phyloP scores from a whole-genome alignment of 2,329 filamentous ascomycete genomes.

The Colletotrichum abscissum region DNA sequence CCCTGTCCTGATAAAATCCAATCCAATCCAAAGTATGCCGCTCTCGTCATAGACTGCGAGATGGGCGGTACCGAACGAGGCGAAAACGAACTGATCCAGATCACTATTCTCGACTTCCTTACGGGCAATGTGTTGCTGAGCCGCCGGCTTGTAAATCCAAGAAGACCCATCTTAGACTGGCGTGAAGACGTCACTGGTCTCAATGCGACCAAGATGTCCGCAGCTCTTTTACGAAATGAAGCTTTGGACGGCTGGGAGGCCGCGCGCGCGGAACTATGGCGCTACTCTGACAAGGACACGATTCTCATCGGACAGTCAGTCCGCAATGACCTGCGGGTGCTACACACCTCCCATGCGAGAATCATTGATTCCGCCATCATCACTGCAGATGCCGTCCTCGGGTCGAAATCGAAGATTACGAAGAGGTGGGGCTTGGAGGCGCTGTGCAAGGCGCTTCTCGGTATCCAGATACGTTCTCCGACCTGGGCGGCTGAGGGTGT shows the following conservation, averaged over 20 bases:
- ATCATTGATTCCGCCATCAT: constrained; percentile 59
- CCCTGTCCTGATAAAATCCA: neutral
- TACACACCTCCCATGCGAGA: constrained; percentile 53
- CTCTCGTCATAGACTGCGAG: neutral
- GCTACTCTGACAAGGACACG: constrained; percentile 53
- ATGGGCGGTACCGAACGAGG: neutral
- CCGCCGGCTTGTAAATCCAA: neutral
- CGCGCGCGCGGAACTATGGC: constrained; percentile 55
- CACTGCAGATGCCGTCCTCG: constrained; percentile 40
- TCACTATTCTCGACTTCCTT: neutral
- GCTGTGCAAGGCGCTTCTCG: neutral
- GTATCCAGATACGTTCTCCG: neutral
- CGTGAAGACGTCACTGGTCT: neutral
- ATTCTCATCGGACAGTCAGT: constrained; percentile 61
- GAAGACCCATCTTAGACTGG: neutral
- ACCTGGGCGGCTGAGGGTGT: neutral
- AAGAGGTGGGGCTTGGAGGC: neutral
- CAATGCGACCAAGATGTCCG: neutral
- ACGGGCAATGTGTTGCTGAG: neutral
- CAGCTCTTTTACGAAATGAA: constrained; percentile 13
- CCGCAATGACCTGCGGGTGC: constrained; percentile 54
- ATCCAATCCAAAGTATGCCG: neutral
- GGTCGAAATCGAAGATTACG: neutral
- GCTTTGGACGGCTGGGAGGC: constrained; percentile 53
- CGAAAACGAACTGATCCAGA: neutral